phyloP scores from a whole-genome alignment of 345 rosid genomes.

The Punica granatum region DNA sequence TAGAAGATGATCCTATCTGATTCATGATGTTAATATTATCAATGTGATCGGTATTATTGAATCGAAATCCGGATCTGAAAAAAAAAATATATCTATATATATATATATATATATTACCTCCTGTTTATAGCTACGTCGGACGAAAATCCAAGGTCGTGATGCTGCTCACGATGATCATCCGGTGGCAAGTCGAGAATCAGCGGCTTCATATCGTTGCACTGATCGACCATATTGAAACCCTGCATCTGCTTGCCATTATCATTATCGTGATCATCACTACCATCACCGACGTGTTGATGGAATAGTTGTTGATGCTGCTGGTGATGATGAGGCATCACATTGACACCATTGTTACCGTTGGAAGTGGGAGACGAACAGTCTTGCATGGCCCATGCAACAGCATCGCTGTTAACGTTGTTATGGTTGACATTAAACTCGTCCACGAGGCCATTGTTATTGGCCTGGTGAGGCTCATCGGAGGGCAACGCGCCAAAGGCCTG shows the following conservation, averaged over 20 bases:
- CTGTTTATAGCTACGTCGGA: slow-evolving; percentile 3
- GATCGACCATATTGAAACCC: background rate
- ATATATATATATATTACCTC: too few relatives aligned
- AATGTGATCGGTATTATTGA: background rate
- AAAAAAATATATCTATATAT: too few relatives aligned
- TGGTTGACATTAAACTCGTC: background rate
- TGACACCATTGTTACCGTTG: slow-evolving; percentile 24
- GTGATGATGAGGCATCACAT: slow-evolving; percentile 20
- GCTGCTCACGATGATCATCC: background rate
- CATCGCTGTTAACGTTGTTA: slow-evolving; percentile 7
- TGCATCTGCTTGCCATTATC: background rate
- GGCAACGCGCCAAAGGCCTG: background rate
- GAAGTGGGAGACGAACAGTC: slow-evolving; percentile 6
- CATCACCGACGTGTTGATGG: background rate
- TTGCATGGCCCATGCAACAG: slow-evolving; percentile 19
- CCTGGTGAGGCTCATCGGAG: background rate
- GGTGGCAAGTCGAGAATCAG: slow-evolving; percentile 5
- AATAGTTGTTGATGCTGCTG: slow-evolving; percentile 21
- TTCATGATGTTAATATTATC: background rate
- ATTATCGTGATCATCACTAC: too few relatives aligned
- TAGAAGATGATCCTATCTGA: background rate
- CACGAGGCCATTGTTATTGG: background rate
- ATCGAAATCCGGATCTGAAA: background rate
- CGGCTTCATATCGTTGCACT: background rate
- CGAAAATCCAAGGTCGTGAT: background rate